Base-by-base conservation (phyloP, 169 alveolate genomes). In the Sarcocystis neurona region DNA sequence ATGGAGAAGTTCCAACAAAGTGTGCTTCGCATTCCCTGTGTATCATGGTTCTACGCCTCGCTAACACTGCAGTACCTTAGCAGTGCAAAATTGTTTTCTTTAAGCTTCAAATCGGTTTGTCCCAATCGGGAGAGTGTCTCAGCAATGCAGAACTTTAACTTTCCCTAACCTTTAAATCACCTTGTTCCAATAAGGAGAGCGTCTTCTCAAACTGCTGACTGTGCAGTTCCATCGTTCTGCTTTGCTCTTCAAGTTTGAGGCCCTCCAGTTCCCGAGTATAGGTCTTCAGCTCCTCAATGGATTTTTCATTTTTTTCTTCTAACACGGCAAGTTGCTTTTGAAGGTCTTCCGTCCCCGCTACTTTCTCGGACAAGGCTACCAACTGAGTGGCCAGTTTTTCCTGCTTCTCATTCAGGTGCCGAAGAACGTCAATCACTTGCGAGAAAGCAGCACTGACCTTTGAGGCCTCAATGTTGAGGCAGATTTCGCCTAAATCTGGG, bases 401-500 rank as follows among this genome's bases (percentile, higher is more conserved):
- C n/a, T 72, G 82, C 32, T 39, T 72, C 56, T 34, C 82, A 0
- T 47, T 72, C 34, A 72, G 27, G 34, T 18, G 37, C n/a, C 82
- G 50, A 20, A 72, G 82, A 44, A 56, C 50, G 6, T 72, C 82
- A 39, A 72, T 32, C 23, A 72, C 34, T 18, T n/a, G 37, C 8
- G 82, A 5, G 82, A 72, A 72, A 10, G 82, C 34, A 18, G 82
- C 37, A 32, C 60, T 72, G 32, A 72, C 82, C 34, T 72, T 72
- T 0, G 82, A 72, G 27, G 82, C 82, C 56, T 72, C 82, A 44
- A 72, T 56, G 23, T 72, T 72, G 46, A 72, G 56, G 34, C 58
- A 39, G 60, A 72, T 48, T 27, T 72, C 82, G 8, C 82, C 82
- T n/a, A 72, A 56, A 48, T 72, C 82, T 39, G 82, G 50, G 56